Evolutionary conservation across 257 asterid genomes (phyloP).

Genomic region (Lithospermum erythrorhizon): DNA sequence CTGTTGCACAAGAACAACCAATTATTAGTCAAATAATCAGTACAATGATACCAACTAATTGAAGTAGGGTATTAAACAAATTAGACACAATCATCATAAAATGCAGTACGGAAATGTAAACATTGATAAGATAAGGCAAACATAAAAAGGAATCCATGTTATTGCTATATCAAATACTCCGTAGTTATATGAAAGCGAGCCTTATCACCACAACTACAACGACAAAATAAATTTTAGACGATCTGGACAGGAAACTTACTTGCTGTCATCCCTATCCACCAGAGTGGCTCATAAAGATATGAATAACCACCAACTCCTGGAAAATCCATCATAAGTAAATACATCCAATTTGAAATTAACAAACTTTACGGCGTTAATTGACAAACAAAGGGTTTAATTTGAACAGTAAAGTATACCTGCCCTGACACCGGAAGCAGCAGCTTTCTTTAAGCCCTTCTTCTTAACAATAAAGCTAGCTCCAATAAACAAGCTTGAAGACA

Average conservation of each 20-base stretch:
- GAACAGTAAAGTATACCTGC: constrained; percentile 34
- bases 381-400: no score
- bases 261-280: constrained; percentile 93
- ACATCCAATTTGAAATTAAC: no score
- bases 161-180: background rate
- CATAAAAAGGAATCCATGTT: background rate
- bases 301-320: constrained; percentile 91
- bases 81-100: background rate
- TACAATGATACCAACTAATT: background rate
- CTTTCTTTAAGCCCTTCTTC: constrained; percentile 83
- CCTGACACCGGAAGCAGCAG: constrained; percentile 75
- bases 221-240: no score
- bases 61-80: background rate
- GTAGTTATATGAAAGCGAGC: background rate
- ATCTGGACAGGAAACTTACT: constrained; percentile 32
- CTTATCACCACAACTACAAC: no score
- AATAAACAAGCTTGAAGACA: constrained; percentile 73
- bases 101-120: background rate
- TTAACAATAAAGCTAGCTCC: constrained; percentile 90
- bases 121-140: background rate
- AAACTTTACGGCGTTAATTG: no score
- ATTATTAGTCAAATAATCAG: constrained; percentile 4
- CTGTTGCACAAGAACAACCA: constrained; percentile 38
- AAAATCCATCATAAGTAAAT: background rate
- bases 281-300: constrained; percentile 67